phyloP scores from a whole-genome alignment of 139 green algal genomes.

The Micromonas commoda region DNA sequence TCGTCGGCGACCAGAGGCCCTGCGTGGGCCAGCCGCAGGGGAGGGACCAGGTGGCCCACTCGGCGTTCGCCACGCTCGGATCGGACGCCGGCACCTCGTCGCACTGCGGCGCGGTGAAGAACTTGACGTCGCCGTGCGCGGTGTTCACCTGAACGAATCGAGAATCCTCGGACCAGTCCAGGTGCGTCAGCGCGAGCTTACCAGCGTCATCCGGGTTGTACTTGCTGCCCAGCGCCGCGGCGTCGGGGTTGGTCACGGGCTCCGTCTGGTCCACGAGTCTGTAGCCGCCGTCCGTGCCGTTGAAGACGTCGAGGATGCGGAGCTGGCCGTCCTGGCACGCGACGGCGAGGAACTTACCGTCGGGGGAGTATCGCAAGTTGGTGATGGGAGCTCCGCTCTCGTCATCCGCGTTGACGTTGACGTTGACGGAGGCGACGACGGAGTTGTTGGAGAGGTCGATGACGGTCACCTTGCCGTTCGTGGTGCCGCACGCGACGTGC shows the following conservation, averaged over 20 bases:
- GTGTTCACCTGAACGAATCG: conserved; percentile 21
- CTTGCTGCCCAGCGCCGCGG: conserved; percentile 16
- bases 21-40: not conserved
- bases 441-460: not conserved
- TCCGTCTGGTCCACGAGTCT: conserved; percentile 14
- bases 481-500: not conserved
- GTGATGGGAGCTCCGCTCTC: too few relatives aligned
- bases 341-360: conserved; percentile 13
- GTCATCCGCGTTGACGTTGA: not conserved
- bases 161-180: conserved; percentile 34
- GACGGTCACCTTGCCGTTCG: not conserved
- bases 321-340: conserved; percentile 2
- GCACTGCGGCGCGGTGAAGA: conserved; percentile 11
- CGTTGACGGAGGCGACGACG: not conserved
- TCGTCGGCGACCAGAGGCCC: conserved; percentile 10
- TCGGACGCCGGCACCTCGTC: not conserved
- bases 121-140: conserved; percentile 27
- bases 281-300: conserved; percentile 4
- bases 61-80: not conserved
- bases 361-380: not conserved
- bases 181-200: conserved; percentile 30
- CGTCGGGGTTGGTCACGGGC: not conserved
- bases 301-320: conserved; percentile 12
- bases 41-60: conserved; percentile 25
- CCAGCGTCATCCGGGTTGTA: conserved; percentile 20